Percentiles rank a stretch among this genome's conserved stretches.
These are phyloP conservation scores for Lepidium africanum DNA, from an alignment of 345 rosid species.

Conservation along the genomic window DNA sequence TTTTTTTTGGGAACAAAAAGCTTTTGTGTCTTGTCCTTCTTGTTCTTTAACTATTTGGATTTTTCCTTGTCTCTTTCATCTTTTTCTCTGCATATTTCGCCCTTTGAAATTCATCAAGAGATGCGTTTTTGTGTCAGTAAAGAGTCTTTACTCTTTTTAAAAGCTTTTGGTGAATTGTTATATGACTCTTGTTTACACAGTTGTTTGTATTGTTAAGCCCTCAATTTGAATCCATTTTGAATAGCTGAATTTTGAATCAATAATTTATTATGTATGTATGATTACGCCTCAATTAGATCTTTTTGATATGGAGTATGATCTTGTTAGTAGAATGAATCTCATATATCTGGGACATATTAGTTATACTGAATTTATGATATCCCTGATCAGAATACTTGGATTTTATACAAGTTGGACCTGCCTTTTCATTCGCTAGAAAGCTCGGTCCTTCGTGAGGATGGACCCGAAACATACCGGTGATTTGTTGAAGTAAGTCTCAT, in stretches of 20 bases:
- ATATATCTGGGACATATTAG: neutral
- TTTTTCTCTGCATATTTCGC: neutral
- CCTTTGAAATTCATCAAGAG: constrained; percentile 20
- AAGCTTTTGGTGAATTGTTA: neutral
- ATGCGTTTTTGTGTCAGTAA: constrained; percentile 4
- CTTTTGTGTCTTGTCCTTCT: constrained; percentile 18
- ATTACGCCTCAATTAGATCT: neutral
- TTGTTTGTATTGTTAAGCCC: neutral
- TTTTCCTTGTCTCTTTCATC: neutral
- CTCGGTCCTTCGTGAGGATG: constrained; percentile 10
- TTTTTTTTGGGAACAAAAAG: neutral
- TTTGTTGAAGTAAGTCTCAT: constrained; percentile 17
- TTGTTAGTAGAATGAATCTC: neutral
- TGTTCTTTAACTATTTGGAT: constrained; percentile 18
- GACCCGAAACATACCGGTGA: constrained; percentile 18
- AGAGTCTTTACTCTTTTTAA: neutral
- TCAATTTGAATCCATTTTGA: neutral
- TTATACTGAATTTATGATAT: neutral
- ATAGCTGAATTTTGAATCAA: neutral
- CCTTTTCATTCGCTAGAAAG: neutral
- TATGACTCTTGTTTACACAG: neutral
- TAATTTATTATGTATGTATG: neutral
- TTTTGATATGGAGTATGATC: neutral
- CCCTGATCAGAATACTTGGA: neutral
- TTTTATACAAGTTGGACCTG: neutral